Base-by-base conservation (phyloP, 1,284 basidiomycete species). In the Sparassis latifolia region DNA sequence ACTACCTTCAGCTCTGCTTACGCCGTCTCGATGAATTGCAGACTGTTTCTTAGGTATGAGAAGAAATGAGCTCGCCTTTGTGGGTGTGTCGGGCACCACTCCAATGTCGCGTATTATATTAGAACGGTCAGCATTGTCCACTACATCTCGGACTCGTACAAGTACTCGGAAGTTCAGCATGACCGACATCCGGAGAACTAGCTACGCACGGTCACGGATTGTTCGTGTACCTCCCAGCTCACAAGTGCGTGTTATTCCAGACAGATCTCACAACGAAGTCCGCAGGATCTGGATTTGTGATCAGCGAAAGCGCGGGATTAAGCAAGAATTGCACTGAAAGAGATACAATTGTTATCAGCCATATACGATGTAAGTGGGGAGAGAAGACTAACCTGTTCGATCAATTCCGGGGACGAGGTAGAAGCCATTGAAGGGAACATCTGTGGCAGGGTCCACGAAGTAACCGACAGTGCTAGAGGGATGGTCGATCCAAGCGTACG, bases 401-500 rank as follows among this genome's bases (percentile, higher is more conserved):
- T 76, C 72, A 29, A 71, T 68, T 0, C 77, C 76, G 0, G 57
- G 57, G 33, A 80, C 60, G 5, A 80, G 70, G 57, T 75, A 79
- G 58, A 79, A 80, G 3, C 76, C 79, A 54, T 81, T 80, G 6
- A 66, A 64, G 0, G 75, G 74, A 10, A 65, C 37, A 0, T 68
- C 68, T 0, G 73, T 77, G 7, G 52, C 51, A 31, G 54, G 58
- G 51, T 80, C 78, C 33, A 75, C 65, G 59, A 82, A 83, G 45
- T 74, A 69, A 1, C 80, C 81, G 2, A 81, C 63, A 0, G 76
- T 79, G 10, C 75, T 75, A 0, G 68, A 64, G 0, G 78, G 78
- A 60, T 82, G 79, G 50, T 82, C 78, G 3, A 84, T 61, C 77
- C 77, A 83, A 2, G 80, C 74, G 74, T 76, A 82, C 3, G 73